Evolutionary conservation across 768 basidiomycete genomes (phyloP).

Genomic region (Trametes cubensis): DNA sequence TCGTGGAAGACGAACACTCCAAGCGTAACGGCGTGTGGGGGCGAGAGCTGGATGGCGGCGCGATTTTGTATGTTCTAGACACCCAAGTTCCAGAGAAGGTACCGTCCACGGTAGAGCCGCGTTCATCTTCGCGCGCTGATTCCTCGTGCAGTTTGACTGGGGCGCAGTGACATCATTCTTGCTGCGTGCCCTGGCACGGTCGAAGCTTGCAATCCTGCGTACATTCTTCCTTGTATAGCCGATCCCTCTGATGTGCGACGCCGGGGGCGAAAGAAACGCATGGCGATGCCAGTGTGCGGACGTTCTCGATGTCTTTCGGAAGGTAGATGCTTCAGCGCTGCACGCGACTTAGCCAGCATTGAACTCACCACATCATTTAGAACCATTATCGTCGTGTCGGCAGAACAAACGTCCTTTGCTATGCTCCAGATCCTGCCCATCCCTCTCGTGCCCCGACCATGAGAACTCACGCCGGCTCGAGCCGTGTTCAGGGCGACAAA

Average conservation of each 20-base stretch:
- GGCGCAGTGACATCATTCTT: slow-evolving; percentile 16
- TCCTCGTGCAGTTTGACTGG: not conserved
- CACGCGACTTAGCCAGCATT: too few relatives aligned
- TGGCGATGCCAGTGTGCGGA: not conserved
- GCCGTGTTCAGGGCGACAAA: not conserved
- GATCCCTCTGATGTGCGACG: not conserved
- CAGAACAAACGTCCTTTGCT: slow-evolving; percentile 24
- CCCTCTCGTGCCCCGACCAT: too few relatives aligned
- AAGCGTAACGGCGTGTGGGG: slow-evolving; percentile 40
- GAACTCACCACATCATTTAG: too few relatives aligned
- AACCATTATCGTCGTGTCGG: slow-evolving; percentile 27
- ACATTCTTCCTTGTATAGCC: slow-evolving; percentile 25
- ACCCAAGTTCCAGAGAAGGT: slow-evolving; percentile 31
- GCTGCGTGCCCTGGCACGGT: slow-evolving; percentile 14
- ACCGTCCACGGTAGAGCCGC: not conserved
- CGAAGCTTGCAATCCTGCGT: not conserved
- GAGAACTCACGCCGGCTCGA: too few relatives aligned
- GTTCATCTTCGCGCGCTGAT: not conserved
- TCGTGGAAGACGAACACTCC: slow-evolving; percentile 32
- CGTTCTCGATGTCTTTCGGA: slow-evolving; percentile 19
- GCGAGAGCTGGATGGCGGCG: slow-evolving; percentile 32
- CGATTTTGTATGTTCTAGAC: slow-evolving; percentile 34
- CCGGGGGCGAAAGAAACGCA: not conserved
- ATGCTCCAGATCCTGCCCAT: slow-evolving; percentile 17
- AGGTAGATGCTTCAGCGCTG: slow-evolving; percentile 18